Evolutionary conservation across 2,329 filamentous ascomycete species (phyloP).

Genomic region (Venturiaceae sp.): DNA sequence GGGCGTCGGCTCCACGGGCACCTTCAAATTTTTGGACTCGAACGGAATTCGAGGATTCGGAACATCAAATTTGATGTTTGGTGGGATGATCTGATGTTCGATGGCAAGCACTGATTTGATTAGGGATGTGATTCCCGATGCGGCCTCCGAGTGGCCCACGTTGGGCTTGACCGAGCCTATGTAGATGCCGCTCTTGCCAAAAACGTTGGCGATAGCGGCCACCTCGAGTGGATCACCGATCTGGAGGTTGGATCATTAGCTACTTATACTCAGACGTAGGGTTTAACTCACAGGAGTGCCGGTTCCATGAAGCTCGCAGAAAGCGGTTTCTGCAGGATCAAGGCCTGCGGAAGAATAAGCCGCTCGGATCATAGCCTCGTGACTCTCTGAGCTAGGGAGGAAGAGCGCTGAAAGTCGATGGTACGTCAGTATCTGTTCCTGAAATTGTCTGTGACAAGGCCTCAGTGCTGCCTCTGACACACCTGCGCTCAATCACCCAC

Average conservation of each 20-base stretch:
- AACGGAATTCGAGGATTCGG: conserved; percentile 9
- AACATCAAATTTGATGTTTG: conserved; percentile 23
- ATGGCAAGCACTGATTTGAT: conserved; percentile 35
- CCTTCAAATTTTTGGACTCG: neutral
- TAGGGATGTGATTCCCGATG: conserved; percentile 31
- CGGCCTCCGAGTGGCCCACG: conserved; percentile 36
- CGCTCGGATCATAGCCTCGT: conserved; percentile 23
- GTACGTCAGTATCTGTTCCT: too few species aligned
- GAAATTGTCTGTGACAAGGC: too few species aligned
- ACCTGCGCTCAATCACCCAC: too few species aligned
- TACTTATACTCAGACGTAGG: conserved; percentile 23
- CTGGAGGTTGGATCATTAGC: conserved; percentile 15
- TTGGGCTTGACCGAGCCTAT: conserved; percentile 19
- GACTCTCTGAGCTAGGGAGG: conserved; percentile 24
- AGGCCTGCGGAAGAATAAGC: conserved; percentile 27
- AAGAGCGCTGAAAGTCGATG: too few species aligned
- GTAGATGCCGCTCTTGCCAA: neutral
- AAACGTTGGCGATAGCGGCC: neutral
- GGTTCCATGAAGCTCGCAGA: conserved; percentile 23
- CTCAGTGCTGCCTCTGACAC: too few species aligned
- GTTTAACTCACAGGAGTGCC: neutral
- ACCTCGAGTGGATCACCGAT: conserved; percentile 16
- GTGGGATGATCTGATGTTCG: conserved; percentile 29
- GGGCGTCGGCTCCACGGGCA: neutral
- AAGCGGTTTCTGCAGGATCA: conserved; percentile 14